phyloP scores from a whole-genome alignment of 1,284 basidiomycete genomes.

The Cryptococcus wingfieldii region DNA sequence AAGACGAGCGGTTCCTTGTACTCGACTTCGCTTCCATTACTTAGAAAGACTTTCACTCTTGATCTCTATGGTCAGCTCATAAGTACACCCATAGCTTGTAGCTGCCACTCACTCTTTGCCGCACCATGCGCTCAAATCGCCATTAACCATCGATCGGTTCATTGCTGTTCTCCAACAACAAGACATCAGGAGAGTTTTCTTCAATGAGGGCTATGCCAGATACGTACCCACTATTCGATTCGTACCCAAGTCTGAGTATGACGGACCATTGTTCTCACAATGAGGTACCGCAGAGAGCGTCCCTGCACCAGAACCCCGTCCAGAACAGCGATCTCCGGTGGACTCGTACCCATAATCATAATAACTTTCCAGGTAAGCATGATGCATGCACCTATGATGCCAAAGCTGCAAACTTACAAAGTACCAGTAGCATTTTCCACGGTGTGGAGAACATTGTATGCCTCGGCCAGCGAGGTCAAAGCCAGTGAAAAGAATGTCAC shows the following conservation, averaged over 20 bases:
- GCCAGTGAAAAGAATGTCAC: neutral
- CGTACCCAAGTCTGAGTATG: conserved; percentile 1
- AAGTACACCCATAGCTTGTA: neutral
- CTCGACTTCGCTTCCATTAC: conserved; percentile 1
- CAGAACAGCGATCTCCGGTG: conserved; percentile 3
- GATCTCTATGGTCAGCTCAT: neutral
- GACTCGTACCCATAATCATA: conserved; percentile 6
- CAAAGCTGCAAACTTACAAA: neutral
- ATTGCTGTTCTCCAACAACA: neutral
- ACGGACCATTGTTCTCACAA: conserved; percentile 6
- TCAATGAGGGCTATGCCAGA: no score
- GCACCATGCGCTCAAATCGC: conserved; percentile 8
- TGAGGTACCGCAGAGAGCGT: neutral
- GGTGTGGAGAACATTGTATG: conserved; percentile 1
- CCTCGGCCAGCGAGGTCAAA: conserved; percentile 1
- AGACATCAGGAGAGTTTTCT: no score
- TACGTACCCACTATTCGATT: conserved; percentile 11
- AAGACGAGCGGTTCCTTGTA: conserved; percentile 17
- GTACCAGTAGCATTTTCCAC: neutral
- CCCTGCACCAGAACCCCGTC: neutral
- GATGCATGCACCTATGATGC: neutral
- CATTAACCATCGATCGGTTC: conserved; percentile 5
- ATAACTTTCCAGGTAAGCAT: neutral
- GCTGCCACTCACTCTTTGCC: conserved; percentile 3
- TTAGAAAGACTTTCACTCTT: neutral